Evolutionary conservation across 2,329 filamentous ascomycete genomes (phyloP).

Genomic region (Aspergillus tamarii): DNA sequence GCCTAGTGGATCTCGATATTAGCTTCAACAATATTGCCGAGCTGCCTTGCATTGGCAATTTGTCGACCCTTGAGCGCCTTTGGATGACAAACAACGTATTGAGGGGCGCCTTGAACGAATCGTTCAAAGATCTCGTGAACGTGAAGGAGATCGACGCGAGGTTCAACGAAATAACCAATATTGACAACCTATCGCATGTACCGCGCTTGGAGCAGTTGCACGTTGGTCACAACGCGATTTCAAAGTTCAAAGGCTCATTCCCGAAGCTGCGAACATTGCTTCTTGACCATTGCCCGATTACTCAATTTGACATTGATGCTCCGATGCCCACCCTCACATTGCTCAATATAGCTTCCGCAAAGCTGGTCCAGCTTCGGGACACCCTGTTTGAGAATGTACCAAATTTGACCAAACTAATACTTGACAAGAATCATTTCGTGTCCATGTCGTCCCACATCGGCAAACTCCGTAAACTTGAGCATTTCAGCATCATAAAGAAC

Average conservation of each 20-base stretch:
- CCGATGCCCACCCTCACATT: conserved; percentile 80
- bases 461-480: conserved; percentile 77
- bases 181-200: conserved; percentile 81
- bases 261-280: conserved; percentile 80
- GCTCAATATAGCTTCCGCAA: conserved; percentile 87
- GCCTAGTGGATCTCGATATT: conserved; percentile 88
- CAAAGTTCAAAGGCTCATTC: conserved; percentile 88
- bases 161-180: conserved; percentile 86
- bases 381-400: conserved; percentile 84
- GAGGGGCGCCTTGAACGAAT: conserved; percentile 71
- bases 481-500: conserved; percentile 94
- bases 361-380: conserved; percentile 84
- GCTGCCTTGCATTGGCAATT: conserved; percentile 77
- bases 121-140: conserved; percentile 72
- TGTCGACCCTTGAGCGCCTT: conserved; percentile 81
- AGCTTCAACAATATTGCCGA: conserved; percentile 90
- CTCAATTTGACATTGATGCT: conserved; percentile 81
- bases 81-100: conserved; percentile 96
- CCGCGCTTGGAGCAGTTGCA: conserved; percentile 86
- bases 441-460: conserved; percentile 85
- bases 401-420: conserved; percentile 81
- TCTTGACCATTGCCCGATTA: conserved; percentile 93
- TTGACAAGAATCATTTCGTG: conserved; percentile 96
- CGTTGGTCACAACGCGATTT: conserved; percentile 90
- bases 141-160: conserved; percentile 92